A percentile compares a stretch with the other conserved stretches of the same genome.
Conservation (phyloP, 2,329 filamentous ascomycete species). For the Colletotrichum sp. region DNA sequence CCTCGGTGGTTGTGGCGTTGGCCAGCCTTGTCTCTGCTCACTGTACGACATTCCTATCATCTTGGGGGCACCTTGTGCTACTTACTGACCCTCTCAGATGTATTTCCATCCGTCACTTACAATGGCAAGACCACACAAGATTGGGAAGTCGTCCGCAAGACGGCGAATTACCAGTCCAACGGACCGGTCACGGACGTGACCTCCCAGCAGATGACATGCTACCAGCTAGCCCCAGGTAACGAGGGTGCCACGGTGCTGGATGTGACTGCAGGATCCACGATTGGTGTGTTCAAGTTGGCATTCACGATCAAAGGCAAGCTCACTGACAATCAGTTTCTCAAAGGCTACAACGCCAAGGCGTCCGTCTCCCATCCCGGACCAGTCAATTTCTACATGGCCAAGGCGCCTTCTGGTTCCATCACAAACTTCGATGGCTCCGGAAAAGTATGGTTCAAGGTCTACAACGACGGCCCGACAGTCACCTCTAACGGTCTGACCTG, state of each 20-base stretch:
- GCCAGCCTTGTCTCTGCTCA: conserved; percentile 38
- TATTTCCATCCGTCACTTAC: conserved; percentile 44
- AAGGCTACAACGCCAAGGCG: conserved; percentile 37
- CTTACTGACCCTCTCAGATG: conserved; percentile 32
- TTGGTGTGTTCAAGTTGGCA: conserved; percentile 7
- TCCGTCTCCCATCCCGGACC: conserved; percentile 47
- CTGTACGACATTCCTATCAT: conserved; percentile 32
- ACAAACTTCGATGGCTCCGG: conserved; percentile 40
- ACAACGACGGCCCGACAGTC: conserved; percentile 43
- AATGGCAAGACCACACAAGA: conserved; percentile 36
- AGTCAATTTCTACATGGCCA: conserved; percentile 44
- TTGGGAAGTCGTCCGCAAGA: conserved; percentile 53
- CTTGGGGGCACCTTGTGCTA: neutral
- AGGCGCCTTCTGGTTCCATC: conserved; percentile 36
- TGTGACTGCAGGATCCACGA: conserved; percentile 26
- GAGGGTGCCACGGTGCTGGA: conserved; percentile 47
- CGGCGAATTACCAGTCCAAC: conserved; percentile 55
- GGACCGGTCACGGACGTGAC: conserved; percentile 52
- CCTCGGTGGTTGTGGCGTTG: conserved; percentile 25
- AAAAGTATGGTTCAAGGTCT: conserved; percentile 48
- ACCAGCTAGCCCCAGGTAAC: conserved; percentile 45
- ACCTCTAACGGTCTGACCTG: conserved; percentile 39
- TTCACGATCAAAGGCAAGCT: neutral
- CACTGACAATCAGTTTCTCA: neutral
- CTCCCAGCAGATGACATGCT: conserved; percentile 55